These are phyloP conservation scores for Artemisia argyi DNA, from an alignment of 129 eudicot genomes.

Conservation along the genomic window DNA sequence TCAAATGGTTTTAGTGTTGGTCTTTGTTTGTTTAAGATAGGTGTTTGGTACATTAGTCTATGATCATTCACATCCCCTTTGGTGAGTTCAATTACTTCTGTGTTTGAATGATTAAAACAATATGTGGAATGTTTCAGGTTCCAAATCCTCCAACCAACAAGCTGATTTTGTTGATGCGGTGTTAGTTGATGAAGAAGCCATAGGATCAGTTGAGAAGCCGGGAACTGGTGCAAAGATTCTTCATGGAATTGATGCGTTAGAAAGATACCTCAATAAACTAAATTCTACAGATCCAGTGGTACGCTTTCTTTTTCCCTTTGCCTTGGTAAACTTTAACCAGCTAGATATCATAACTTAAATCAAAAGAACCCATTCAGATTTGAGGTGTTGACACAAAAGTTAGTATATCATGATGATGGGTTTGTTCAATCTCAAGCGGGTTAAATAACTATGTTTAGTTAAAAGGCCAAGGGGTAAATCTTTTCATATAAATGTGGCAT, in stretches of 20 bases:
- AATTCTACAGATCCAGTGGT: constrained; percentile 40
- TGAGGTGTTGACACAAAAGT: not conserved
- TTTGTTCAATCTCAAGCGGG: too few relatives aligned
- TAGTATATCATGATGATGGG: too few relatives aligned
- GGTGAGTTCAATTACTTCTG: too few relatives aligned
- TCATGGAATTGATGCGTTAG: constrained; percentile 42
- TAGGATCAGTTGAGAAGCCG: constrained; percentile 49
- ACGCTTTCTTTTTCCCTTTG: constrained; percentile 10
- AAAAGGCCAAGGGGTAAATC: too few relatives aligned
- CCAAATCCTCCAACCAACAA: constrained; percentile 58
- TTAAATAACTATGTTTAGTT: too few relatives aligned
- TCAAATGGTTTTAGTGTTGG: not conserved
- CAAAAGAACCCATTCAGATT: too few relatives aligned
- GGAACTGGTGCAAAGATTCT: constrained; percentile 85
- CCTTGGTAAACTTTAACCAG: not conserved
- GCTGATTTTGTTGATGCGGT: constrained; percentile 47
- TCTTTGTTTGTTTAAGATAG: not conserved
- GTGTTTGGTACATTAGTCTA: not conserved
- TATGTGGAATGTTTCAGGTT: constrained; percentile 43
- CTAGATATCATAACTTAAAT: not conserved
- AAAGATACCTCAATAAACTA: constrained; percentile 34
- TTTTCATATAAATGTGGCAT: too few relatives aligned
- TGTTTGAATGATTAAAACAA: not conserved
- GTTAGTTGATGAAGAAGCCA: constrained; percentile 83
- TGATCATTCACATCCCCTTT: not conserved